Base-by-base conservation (phyloP, 176 grass and related monocot species). In the Leersia perrieri region DNA sequence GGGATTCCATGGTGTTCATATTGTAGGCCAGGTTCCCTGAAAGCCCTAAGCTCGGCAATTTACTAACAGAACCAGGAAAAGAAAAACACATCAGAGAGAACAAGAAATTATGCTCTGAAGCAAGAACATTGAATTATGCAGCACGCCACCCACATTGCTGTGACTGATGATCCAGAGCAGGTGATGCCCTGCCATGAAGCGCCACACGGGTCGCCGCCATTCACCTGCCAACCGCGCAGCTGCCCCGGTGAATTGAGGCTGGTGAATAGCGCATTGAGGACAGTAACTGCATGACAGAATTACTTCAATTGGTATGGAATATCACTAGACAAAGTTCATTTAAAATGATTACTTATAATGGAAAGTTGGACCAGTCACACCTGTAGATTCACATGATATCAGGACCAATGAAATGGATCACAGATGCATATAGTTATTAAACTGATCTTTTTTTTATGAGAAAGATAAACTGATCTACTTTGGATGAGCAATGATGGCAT, bases 181-280 rank as follows among this genome's bases (percentile, higher is more conserved):
- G 80, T 81, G 65, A 98, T 84, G 29, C 95, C 95, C 25, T 76
- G 82, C 95, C 95, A 98, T 27, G 88, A 89, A 44, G 94, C 82
- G 0, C 88, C 84, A 11, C 95, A 98, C 0, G 95, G 95, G 62
- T 98, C 95, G 0, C 92, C 95, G 12, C 88, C 87, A 40, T 82
- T 98, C 35, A 45, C 74, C 68, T 86, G 86, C 95, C 95, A 98
- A 35, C 95, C 87, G 1, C 44, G 72, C 25, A 98, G 79, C 70
- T 92, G 92, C 2, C 89, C 82, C 2, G 92, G 89, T 16, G 95
- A 98, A 90, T 98, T 94, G 69, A 97, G 79, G 82, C 91, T 94
- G 31, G 89, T 89, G 81, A 94, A 97, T 22, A 97, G 82, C 12
- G 88, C 74, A 47, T 97, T 94, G 30, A 97, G 94, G 40, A 62